Percentiles rank a stretch among this genome's conserved stretches.
Conservation (phyloP, 1,284 basidiomycete genomes). For the Fistulinella cinereoalba region DNA sequence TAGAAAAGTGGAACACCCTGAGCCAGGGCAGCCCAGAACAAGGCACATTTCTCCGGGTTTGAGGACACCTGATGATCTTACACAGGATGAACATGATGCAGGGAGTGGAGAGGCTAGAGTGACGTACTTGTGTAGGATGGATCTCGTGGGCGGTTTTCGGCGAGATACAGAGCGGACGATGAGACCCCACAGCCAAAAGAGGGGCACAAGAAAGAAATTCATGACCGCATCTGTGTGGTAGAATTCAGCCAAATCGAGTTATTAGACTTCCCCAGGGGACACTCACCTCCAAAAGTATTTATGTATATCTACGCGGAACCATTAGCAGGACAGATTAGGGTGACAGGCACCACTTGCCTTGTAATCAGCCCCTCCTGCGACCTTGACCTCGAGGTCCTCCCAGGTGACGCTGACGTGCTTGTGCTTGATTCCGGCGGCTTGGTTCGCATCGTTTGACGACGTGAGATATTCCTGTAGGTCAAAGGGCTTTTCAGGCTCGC, state of each 20-base stretch:
- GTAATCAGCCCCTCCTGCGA: constrained; percentile 56
- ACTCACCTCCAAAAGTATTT: constrained; percentile 57
- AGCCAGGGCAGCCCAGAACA: constrained; percentile 81
- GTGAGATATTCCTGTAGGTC: constrained; percentile 76
- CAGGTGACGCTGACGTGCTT: constrained; percentile 85
- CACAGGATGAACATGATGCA: constrained; percentile 24
- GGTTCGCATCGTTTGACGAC: constrained; percentile 62
- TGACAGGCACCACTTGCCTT: constrained; percentile 43
- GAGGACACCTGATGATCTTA: constrained; percentile 69
- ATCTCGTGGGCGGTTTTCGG: constrained; percentile 50
- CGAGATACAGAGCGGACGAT: constrained; percentile 57
- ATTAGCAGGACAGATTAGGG: neutral
- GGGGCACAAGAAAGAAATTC: constrained; percentile 55
- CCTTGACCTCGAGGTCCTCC: constrained; percentile 72
- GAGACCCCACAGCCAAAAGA: constrained; percentile 48
- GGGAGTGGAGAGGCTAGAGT: constrained; percentile 1
- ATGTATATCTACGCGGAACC: constrained; percentile 54
- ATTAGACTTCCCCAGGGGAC: constrained; percentile 5
- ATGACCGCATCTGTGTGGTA: constrained; percentile 53
- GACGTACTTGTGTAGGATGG: constrained; percentile 65
- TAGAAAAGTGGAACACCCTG: constrained; percentile 79
- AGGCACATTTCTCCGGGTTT: constrained; percentile 42
- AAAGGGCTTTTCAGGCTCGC: constrained; percentile 43
- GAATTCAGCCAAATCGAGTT: neutral
- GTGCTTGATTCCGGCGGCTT: constrained; percentile 73